Evolutionary conservation across 2,329 filamentous ascomycete genomes (phyloP).

Genomic region (Xylariaceae sp.): DNA sequence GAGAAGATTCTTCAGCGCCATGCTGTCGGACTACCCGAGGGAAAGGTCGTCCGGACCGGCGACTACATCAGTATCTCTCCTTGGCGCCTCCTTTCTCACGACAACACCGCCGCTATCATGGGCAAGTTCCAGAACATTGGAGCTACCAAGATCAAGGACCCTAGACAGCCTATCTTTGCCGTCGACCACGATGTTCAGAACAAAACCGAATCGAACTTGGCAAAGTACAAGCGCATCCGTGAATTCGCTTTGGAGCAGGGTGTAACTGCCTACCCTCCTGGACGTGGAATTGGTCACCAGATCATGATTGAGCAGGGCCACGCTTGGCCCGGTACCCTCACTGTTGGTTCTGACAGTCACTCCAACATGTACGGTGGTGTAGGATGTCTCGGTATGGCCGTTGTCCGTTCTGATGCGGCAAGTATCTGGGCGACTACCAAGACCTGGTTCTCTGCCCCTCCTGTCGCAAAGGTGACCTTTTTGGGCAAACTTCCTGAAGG

Average conservation of each 20-base stretch:
- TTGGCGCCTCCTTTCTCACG: constrained; percentile 62
- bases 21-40: constrained; percentile 66
- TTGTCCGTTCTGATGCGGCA: constrained; percentile 84
- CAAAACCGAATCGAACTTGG: constrained; percentile 67
- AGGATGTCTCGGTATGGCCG: constrained; percentile 60
- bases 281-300: constrained; percentile 82
- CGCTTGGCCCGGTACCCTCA: constrained; percentile 76
- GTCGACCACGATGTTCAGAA: constrained; percentile 52
- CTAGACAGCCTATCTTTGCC: constrained; percentile 72
- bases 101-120: constrained; percentile 60
- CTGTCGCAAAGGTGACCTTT: constrained; percentile 73
- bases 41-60: constrained; percentile 70
- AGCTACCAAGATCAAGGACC: constrained; percentile 66
- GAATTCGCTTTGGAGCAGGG: constrained; percentile 75
- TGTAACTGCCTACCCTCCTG: constrained; percentile 71
- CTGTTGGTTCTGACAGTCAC: constrained; percentile 74
- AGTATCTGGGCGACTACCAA: constrained; percentile 71
- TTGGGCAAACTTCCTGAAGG: constrained; percentile 69
- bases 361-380: constrained; percentile 81
- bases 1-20: constrained; percentile 90
- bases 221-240: constrained; percentile 78
- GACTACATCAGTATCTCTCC: constrained; percentile 79
- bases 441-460: constrained; percentile 81
- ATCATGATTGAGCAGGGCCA: constrained; percentile 85
- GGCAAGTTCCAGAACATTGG: constrained; percentile 78